These are phyloP conservation scores for Crithidia bombi DNA, from an alignment of 208 protist species.

Conservation along the genomic window DNA sequence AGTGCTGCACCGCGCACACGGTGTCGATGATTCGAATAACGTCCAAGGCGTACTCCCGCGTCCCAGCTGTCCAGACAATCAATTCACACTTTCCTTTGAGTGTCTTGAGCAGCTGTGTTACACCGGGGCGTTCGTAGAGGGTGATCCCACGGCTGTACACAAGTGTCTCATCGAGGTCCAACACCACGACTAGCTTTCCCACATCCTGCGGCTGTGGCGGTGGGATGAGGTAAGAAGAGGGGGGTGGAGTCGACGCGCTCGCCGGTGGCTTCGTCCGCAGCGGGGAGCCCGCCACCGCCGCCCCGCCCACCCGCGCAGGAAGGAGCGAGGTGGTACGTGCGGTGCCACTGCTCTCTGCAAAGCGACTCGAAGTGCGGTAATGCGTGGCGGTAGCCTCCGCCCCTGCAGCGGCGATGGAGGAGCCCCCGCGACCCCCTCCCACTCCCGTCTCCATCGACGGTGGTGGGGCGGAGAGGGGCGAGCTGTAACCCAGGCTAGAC, in stretches of 20 bases:
- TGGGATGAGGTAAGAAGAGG: conserved; percentile 53
- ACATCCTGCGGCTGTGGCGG: conserved; percentile 43
- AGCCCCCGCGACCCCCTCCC: neutral
- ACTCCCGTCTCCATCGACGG: neutral
- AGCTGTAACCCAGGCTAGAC: conserved; percentile 1
- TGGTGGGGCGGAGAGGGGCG: neutral
- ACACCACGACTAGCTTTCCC: conserved; percentile 82
- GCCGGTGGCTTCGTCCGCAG: neutral
- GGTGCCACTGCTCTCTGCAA: neutral
- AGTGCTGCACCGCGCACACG: conserved; percentile 51
- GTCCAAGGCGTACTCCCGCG: conserved; percentile 69
- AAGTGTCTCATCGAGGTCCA: conserved; percentile 91
- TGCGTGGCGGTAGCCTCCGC: neutral
- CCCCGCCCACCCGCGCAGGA: neutral
- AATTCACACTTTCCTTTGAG: conserved; percentile 74
- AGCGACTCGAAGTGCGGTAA: neutral
- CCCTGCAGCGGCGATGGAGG: neutral
- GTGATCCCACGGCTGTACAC: conserved; percentile 74
- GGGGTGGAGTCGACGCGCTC: neutral
- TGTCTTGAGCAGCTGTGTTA: conserved; percentile 57
- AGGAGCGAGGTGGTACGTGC: neutral
- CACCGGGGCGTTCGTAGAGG: conserved; percentile 65
- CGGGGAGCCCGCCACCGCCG: neutral
- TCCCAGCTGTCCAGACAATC: conserved; percentile 89
- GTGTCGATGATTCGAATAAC: conserved; percentile 78